These are phyloP conservation scores for Elsinoe perseae DNA, from an alignment of 2,329 filamentous ascomycete genomes.

Conservation along the genomic window DNA sequence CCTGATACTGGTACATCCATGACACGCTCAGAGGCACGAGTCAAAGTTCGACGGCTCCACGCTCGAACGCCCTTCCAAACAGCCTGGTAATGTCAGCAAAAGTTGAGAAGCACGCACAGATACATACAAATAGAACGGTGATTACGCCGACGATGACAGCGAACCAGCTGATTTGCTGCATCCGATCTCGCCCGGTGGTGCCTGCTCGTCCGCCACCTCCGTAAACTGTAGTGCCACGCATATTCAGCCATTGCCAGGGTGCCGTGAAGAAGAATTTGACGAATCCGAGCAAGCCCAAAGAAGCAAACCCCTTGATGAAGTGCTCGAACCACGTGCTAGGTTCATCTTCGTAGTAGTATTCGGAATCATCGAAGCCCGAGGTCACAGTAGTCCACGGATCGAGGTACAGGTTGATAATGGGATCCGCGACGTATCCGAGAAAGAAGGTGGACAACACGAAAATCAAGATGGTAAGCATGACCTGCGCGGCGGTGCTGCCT, in stretches of 20 bases:
- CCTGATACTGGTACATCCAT: conserved; percentile 68
- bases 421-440: conserved; percentile 86
- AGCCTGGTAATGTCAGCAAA: conserved; percentile 42
- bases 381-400: conserved; percentile 49
- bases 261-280: conserved; percentile 69
- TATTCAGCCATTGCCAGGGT: conserved; percentile 68
- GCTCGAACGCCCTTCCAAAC: conserved; percentile 75
- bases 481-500: conserved; percentile 51
- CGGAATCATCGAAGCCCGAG: conserved; percentile 29
- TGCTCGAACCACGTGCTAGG: conserved; percentile 66
- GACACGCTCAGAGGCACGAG: conserved; percentile 70
- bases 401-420: conserved; percentile 80
- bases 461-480: conserved; percentile 62
- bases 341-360: conserved; percentile 38
- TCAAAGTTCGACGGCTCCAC: conserved; percentile 64
- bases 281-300: conserved; percentile 77
- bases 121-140: conserved; percentile 62
- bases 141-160: conserved; percentile 71
- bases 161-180: conserved; percentile 70
- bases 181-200: conserved; percentile 64
- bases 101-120: conserved; percentile 16
- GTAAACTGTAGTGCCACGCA: conserved; percentile 55
- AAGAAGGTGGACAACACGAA: conserved; percentile 67
- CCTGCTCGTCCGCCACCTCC: conserved; percentile 46
- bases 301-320: conserved; percentile 83